These are phyloP conservation scores for Aphanomyces stellatus DNA, from an alignment of 352 stramenopile genomes.

Conservation along the genomic window DNA sequence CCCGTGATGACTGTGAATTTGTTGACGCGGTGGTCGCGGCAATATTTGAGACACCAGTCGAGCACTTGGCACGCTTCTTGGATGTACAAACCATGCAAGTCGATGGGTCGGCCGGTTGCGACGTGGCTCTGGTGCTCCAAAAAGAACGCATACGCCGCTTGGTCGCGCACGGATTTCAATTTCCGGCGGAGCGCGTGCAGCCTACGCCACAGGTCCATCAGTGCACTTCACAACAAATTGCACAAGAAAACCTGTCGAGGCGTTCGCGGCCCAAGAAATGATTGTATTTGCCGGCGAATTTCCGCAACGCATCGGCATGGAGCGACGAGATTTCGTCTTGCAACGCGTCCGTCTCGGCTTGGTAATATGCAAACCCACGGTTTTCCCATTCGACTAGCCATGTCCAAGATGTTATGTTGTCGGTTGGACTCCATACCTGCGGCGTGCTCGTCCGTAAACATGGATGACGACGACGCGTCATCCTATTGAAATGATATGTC, in stretches of 20 bases:
- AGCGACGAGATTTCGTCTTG: slow-evolving; percentile 3
- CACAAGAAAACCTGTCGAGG: not conserved
- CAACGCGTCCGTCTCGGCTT: not conserved
- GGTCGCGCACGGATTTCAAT: not conserved
- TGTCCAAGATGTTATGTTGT: too few species aligned
- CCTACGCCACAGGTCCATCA: slow-evolving; percentile 4
- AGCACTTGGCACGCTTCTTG: slow-evolving; percentile 13
- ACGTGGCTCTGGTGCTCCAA: not conserved
- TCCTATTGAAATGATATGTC: too few species aligned
- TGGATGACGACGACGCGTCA: too few species aligned
- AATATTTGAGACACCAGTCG: slow-evolving; percentile 2
- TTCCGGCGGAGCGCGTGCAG: not conserved
- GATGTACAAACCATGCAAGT: slow-evolving; percentile 13
- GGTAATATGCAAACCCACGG: slow-evolving; percentile 2
- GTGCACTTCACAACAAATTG: not conserved
- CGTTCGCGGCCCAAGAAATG: slow-evolving; percentile 12
- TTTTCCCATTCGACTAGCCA: too few species aligned
- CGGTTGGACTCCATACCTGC: too few species aligned
- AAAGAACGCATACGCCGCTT: slow-evolving; percentile 16
- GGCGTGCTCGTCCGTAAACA: too few species aligned
- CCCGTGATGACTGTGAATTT: slow-evolving; percentile 16
- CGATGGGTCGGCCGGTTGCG: not conserved
- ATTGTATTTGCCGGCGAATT: slow-evolving; percentile 2
- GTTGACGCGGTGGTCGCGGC: not conserved
- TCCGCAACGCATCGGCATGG: not conserved